Evolutionary conservation across 2,329 filamentous ascomycete genomes (phyloP).

Genomic region (Paramyrothecium sp.): DNA sequence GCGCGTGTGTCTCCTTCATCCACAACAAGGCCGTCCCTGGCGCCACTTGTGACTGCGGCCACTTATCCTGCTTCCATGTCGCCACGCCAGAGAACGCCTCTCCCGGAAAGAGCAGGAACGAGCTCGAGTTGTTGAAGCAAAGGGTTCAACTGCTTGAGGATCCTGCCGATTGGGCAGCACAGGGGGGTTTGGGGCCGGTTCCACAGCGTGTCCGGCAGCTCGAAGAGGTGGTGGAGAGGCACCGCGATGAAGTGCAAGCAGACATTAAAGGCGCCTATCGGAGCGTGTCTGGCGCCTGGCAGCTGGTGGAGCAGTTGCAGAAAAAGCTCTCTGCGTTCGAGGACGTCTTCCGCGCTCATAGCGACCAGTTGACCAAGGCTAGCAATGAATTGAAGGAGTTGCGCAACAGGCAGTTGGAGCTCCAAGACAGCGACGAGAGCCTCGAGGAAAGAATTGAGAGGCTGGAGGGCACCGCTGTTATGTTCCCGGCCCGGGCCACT

Average conservation of each 20-base stretch:
- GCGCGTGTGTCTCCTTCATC: slow-evolving; percentile 57
- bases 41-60: slow-evolving; percentile 57
- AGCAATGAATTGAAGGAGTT: slow-evolving; percentile 43
- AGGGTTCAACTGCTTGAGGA: slow-evolving; percentile 28
- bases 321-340: slow-evolving; percentile 32
- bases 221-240: slow-evolving; percentile 54
- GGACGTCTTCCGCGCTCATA: slow-evolving; percentile 35
- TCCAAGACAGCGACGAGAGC: slow-evolving; percentile 47
- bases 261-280: slow-evolving; percentile 55
- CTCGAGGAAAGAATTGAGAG: slow-evolving; percentile 55
- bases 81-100: slow-evolving; percentile 47
- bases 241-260: slow-evolving; percentile 46
- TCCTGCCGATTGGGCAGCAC: slow-evolving; percentile 27
- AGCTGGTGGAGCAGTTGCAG: slow-evolving; percentile 45
- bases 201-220: slow-evolving; percentile 46
- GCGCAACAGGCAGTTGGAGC: slow-evolving; percentile 46
- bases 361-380: slow-evolving; percentile 37
- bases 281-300: slow-evolving; percentile 54
- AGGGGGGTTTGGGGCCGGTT: slow-evolving; percentile 35
- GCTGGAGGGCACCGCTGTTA: slow-evolving; percentile 29
- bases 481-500: neutral
- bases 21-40: slow-evolving; percentile 53
- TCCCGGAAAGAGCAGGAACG: slow-evolving; percentile 44
- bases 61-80: slow-evolving; percentile 59
- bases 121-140: slow-evolving; percentile 24